A percentile compares a stretch with the other conserved stretches of the same genome.
Conservation (phyloP, 192 early-diverging fungal species). For the Rhizoclosmatium sp. region DNA sequence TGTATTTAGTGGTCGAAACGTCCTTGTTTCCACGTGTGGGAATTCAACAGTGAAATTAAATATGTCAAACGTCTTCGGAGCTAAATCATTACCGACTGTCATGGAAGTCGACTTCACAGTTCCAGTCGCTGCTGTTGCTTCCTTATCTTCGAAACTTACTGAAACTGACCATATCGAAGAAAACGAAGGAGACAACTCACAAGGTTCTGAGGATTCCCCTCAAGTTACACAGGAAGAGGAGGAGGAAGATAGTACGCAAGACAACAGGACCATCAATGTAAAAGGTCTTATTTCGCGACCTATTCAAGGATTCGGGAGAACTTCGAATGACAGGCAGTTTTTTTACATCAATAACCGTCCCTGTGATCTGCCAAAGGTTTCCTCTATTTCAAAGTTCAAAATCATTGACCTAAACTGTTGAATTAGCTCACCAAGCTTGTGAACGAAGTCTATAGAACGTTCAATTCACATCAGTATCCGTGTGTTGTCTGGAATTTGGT, state of each 20-base stretch:
- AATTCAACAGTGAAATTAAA: constrained; percentile 70
- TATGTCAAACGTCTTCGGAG: constrained; percentile 80
- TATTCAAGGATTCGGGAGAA: constrained; percentile 71
- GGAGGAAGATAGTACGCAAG: neutral
- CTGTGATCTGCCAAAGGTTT: constrained; percentile 79
- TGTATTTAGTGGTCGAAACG: constrained; percentile 55
- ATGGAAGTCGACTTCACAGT: constrained; percentile 59
- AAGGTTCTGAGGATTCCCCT: neutral
- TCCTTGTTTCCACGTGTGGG: constrained; percentile 65
- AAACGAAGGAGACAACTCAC: neutral
- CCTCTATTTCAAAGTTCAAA: neutral
- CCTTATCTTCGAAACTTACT: neutral
- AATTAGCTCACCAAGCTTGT: constrained; percentile 70
- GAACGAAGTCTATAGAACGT: constrained; percentile 81
- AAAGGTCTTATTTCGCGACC: constrained; percentile 61
- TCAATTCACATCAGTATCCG: constrained; percentile 79
- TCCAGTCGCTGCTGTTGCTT: neutral
- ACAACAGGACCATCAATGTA: neutral
- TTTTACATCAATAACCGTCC: constrained; percentile 91
- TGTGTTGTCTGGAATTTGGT: constrained; percentile 75
- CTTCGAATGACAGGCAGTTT: constrained; percentile 83
- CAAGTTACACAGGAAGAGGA: neutral
- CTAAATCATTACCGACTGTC: constrained; percentile 55
- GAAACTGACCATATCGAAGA: neutral
- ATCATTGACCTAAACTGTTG: constrained; percentile 8